Evolutionary conservation across 768 basidiomycete genomes (phyloP).

Genomic region (Trichaptum fuscoviolaceum): DNA sequence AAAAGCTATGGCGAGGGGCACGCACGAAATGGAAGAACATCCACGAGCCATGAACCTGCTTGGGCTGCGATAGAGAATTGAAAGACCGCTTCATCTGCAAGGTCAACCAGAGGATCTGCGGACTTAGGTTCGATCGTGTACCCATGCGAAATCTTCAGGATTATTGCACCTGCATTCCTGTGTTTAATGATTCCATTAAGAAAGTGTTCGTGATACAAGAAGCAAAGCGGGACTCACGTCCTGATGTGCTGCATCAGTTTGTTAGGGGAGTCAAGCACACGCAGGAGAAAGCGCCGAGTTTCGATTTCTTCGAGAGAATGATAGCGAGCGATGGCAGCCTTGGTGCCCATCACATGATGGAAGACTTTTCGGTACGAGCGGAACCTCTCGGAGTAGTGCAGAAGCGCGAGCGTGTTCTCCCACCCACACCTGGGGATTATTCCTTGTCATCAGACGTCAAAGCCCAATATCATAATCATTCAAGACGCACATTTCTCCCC

Average conservation of each 20-base stretch:
- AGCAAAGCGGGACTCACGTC: constrained; percentile 26
- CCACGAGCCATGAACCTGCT: constrained; percentile 26
- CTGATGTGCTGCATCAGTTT: constrained; percentile 22
- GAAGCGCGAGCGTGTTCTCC: constrained; percentile 11
- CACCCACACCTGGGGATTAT: neutral
- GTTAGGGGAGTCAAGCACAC: constrained; percentile 22
- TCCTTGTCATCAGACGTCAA: neutral
- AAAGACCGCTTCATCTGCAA: constrained; percentile 26
- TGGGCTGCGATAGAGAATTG: constrained; percentile 20
- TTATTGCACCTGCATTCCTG: constrained; percentile 23
- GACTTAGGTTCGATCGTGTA: constrained; percentile 19
- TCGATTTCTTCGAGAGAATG: constrained; percentile 25
- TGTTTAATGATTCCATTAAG: neutral
- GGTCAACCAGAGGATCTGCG: constrained; percentile 33
- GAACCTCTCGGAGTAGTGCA: constrained; percentile 23
- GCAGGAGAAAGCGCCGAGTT: constrained; percentile 24
- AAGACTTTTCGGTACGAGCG: constrained; percentile 20
- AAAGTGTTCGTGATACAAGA: constrained; percentile 7
- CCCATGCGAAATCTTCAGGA: constrained; percentile 24
- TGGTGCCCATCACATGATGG: constrained; percentile 22
- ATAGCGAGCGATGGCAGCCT: constrained; percentile 20
- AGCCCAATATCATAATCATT: neutral
- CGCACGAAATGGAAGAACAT: constrained; percentile 25
- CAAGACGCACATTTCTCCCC: neutral
- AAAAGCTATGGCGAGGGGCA: neutral